phyloP scores from a whole-genome alignment of 371 early-diverging fungal genomes.

The Mortierella sp. region DNA sequence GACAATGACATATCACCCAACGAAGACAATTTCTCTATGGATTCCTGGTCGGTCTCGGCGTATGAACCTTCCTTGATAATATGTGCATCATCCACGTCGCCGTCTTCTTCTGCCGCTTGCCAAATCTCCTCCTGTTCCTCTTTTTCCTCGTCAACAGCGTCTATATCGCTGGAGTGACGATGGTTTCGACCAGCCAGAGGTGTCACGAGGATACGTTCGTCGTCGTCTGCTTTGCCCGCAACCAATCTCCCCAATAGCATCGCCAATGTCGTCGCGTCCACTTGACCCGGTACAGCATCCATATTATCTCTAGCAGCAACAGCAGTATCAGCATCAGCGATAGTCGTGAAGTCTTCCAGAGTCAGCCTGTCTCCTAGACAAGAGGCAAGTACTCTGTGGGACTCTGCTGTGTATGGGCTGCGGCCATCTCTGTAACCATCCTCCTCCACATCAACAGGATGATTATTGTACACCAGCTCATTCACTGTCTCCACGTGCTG shows the following conservation, averaged over 20 bases:
- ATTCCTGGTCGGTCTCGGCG: no score
- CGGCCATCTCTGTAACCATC: background rate
- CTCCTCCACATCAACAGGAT: background rate
- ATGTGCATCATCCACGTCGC: no score
- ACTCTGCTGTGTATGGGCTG: background rate
- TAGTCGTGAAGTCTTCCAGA: background rate
- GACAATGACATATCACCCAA: no score
- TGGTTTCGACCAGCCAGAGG: background rate
- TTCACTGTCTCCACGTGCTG: no score
- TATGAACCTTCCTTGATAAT: no score
- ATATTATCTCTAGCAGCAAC: background rate
- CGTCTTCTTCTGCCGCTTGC: no score
- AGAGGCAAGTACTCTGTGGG: background rate
- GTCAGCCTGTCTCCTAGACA: background rate
- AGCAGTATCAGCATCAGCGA: background rate
- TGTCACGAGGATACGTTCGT: background rate
- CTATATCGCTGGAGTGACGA: no score
- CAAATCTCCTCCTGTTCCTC: no score
- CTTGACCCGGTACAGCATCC: conserved; percentile 6
- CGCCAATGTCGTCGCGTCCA: conserved; percentile 22
- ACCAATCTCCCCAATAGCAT: conserved; percentile 18
- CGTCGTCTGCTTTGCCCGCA: background rate
- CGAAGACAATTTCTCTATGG: no score
- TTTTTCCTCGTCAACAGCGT: no score
- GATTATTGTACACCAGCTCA: no score